These are phyloP conservation scores for Nevesoporus exiguus DNA, from an alignment of 768 basidiomycete species.

Conservation along the genomic window DNA sequence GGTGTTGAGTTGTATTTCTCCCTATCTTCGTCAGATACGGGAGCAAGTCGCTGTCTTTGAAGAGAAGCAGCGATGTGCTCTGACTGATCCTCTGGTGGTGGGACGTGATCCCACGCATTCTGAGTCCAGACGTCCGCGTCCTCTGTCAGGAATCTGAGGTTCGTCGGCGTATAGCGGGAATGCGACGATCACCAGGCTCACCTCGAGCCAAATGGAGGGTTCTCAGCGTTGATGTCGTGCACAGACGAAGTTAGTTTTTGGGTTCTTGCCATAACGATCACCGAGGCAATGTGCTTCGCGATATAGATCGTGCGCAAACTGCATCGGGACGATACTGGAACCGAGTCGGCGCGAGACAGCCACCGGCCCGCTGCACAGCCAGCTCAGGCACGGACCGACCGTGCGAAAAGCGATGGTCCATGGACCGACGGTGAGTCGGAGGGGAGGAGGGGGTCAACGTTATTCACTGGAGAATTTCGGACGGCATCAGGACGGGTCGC, in stretches of 20 bases:
- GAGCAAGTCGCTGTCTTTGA: conserved; percentile 62
- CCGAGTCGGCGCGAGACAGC: no score
- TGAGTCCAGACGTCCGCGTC: conserved; percentile 78
- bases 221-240: conserved; percentile 49
- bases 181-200: conserved; percentile 19
- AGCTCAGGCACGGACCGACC: no score
- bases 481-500: no score
- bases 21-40: conserved; percentile 73
- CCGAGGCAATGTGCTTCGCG: no score
- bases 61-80: conserved; percentile 70
- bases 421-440: no score
- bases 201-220: conserved; percentile 74
- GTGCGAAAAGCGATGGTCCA: no score
- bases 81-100: conserved; percentile 75
- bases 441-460: no score
- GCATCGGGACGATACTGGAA: no score
- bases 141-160: conserved; percentile 61
- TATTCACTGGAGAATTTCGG: no score
- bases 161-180: not conserved
- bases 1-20: conserved; percentile 70
- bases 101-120: conserved; percentile 92
- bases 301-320: no score
- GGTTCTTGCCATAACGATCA: conserved; percentile 17
- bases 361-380: no score
- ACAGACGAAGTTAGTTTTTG: conserved; percentile 58